Evolutionary conservation across 2,329 filamentous ascomycete species (phyloP).

Genomic region (Cadophora malorum): DNA sequence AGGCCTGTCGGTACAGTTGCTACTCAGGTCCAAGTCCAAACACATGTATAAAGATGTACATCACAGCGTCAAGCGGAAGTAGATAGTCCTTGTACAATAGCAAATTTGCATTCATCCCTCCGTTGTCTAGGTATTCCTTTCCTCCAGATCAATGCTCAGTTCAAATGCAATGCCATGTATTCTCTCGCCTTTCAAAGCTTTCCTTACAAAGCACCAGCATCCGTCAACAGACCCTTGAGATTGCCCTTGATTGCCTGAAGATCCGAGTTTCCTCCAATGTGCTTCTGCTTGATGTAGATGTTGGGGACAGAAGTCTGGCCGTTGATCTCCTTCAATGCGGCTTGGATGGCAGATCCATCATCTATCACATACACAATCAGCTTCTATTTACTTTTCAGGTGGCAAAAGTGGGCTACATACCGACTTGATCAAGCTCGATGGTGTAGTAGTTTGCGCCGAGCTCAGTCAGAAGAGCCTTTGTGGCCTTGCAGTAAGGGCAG

Average conservation of each 20-base stretch:
- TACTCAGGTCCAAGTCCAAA: constrained; percentile 66
- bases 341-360: constrained; percentile 83
- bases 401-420: constrained; percentile 57
- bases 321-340: constrained; percentile 79
- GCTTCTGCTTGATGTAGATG: constrained; percentile 88
- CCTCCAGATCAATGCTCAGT: not conserved
- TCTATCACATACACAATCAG: constrained; percentile 54
- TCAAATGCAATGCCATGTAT: constrained; percentile 2
- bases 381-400: not conserved
- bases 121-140: not conserved
- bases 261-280: constrained; percentile 97
- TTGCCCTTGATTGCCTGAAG: constrained; percentile 71
- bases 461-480: constrained; percentile 76
- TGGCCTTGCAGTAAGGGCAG: constrained; percentile 88
- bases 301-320: constrained; percentile 92
- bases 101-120: constrained; percentile 7
- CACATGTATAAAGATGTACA: constrained; percentile 13
- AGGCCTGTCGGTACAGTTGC: constrained; percentile 87
- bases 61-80: not conserved
- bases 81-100: constrained; percentile 3
- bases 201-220: constrained; percentile 65
- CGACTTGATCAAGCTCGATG: constrained; percentile 84
- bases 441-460: constrained; percentile 74
- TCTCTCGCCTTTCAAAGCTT: constrained; percentile 22
- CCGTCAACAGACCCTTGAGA: constrained; percentile 68